These are phyloP conservation scores for Spathaspora sp. DNA, from an alignment of 1,139 yeast species.

Conservation along the genomic window DNA sequence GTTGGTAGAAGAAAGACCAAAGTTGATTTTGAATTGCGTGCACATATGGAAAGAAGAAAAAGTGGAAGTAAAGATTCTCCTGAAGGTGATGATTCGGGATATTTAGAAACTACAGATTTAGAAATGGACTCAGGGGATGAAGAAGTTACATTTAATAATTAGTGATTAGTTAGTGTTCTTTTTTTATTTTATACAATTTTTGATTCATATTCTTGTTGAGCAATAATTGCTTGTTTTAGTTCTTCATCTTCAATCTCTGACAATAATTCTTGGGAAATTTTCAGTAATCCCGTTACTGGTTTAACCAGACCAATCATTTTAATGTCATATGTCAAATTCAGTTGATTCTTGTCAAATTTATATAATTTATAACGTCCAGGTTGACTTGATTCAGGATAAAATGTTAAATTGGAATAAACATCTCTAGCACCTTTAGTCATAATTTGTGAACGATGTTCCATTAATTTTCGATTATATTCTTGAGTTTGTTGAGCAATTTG, in stretches of 20 bases:
- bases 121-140: constrained; percentile 29
- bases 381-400: constrained; percentile 76
- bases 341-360: constrained; percentile 17
- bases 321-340: constrained; percentile 48
- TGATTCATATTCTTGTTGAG: constrained; percentile 61
- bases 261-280: constrained; percentile 57
- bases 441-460: constrained; percentile 57
- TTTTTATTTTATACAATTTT: constrained; percentile 6
- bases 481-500: constrained; percentile 80
- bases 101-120: constrained; percentile 15
- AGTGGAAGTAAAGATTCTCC: constrained; percentile 14
- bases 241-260: constrained; percentile 56
- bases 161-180: constrained; percentile 1
- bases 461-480: constrained; percentile 62
- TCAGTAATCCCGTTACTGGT: constrained; percentile 61
- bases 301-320: constrained; percentile 14
- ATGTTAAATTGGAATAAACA: constrained; percentile 75
- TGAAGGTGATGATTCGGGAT: constrained; percentile 11
- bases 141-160: constrained; percentile 16
- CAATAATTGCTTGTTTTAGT: constrained; percentile 57
- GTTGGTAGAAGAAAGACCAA: constrained; percentile 50
- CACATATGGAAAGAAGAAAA: constrained; percentile 45
- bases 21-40: constrained; percentile 48
- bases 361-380: constrained; percentile 40
- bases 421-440: constrained; percentile 67